Base-by-base conservation (phyloP, 345 rosid genomes). In the Sonneratia alba region DNA sequence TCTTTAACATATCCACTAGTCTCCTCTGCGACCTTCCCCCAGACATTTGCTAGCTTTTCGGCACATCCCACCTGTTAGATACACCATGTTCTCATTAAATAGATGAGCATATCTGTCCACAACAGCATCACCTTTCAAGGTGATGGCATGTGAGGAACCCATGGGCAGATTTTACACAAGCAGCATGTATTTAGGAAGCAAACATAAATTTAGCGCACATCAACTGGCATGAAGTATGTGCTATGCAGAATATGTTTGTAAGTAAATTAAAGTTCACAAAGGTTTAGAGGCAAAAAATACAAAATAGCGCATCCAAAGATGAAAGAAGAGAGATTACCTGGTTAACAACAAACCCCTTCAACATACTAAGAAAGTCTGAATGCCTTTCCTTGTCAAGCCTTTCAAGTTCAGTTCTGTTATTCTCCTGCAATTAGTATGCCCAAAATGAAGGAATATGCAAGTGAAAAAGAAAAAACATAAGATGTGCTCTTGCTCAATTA, bases 11-110 rank as follows among this genome's bases (percentile, higher is more conserved):
- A 90, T 67, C 79, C 89, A 68, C 90, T 87, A 0, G 88, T 90
- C 82, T 95, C 97, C 71, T 95, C 97, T 8, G 96, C 97, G 56
- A 87, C 93, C 83, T 86, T 90, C 27, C 81, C 85, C 99, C 97
- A 95, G 42, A 92, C 97, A 43, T 87, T 87, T 48, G 92, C 85
- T 32, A 92, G 92, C 79, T 95, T 95, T 84, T 95, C 97, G 21
- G 97, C 97, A 76, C 90, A 94, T 72, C 97, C 99, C 78, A 89
- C 96, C 97, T 91, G 89, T 69, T 67, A 70, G 5, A 27, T 77
- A 65, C 36, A 63, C 16, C 47, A 70, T 8, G 38, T 14, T 12
- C 12, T 62, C 37, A 13, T 42, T 62, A 8, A 62, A 1, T 4
- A 36, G 18, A 62, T 62, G 66, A 34, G 27, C 37, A 32, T 12